phyloP scores from a whole-genome alignment of 495 filamentous ascomycete genomes.

The Margaritispora aquatica region DNA sequence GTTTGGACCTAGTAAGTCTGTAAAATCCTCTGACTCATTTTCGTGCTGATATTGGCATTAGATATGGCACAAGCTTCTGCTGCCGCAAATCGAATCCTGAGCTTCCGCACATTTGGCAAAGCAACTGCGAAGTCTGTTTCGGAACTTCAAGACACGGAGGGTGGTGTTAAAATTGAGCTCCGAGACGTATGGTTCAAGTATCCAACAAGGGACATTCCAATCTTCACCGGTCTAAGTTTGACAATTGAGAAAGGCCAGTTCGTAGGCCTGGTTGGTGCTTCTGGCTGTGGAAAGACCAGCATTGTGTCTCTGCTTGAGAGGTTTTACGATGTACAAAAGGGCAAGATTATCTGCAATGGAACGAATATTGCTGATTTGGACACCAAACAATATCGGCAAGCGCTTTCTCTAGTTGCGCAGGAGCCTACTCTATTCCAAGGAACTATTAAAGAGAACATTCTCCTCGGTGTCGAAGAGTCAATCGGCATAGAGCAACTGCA shows the following conservation, averaged over 20 bases:
- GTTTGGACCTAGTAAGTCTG: constrained; percentile 16
- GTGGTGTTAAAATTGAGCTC: constrained; percentile 51
- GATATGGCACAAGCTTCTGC: constrained; percentile 53
- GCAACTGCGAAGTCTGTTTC: constrained; percentile 1
- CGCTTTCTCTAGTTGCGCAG: constrained; percentile 55
- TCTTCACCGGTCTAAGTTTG: constrained; percentile 47
- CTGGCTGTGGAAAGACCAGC: constrained; percentile 69
- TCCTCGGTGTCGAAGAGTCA: constrained; percentile 39
- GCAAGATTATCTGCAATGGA: constrained; percentile 47
- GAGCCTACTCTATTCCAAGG: constrained; percentile 48
- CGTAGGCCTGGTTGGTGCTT: constrained; percentile 63
- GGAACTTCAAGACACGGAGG: constrained; percentile 31
- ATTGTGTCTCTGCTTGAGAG: constrained; percentile 56
- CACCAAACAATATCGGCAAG: constrained; percentile 43
- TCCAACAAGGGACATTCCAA: constrained; percentile 40
- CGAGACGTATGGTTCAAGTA: constrained; percentile 54
- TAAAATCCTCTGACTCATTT: neutral
- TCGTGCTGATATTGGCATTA: constrained; percentile 6
- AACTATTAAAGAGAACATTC: constrained; percentile 53
- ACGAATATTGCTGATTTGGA: constrained; percentile 37
- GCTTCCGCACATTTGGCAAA: constrained; percentile 2
- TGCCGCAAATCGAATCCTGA: constrained; percentile 48
- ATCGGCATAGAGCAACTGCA: constrained; percentile 46
- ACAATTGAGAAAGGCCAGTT: constrained; percentile 59
- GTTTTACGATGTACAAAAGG: constrained; percentile 53